Base-by-base conservation (phyloP, 345 rosid genomes). In the Crucihimalaya himalaica region DNA sequence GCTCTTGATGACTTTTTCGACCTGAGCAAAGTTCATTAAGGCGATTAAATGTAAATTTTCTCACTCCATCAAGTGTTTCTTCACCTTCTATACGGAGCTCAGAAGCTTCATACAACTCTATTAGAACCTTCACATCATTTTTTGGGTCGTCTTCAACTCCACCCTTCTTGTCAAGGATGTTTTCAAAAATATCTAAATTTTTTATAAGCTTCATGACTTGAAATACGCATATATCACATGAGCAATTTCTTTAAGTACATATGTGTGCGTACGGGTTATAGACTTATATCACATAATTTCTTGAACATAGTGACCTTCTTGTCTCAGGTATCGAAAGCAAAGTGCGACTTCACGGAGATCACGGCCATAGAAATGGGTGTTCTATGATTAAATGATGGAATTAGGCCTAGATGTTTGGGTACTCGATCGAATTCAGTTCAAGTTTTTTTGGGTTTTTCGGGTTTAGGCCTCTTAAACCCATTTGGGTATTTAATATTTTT, bases 21-120 rank as follows among this genome's bases (percentile, higher is more conserved):
- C 54, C 12, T 13, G 39, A 18, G 40, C 23, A 8, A 66, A 65
- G 46, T 50, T 74, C 74, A 16, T 27, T 40, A 14, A 85, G 81
- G 58, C 63, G 43, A 21, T 69, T 53, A 34, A 29, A 52, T 23
- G 83, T 68, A 5, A 59, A 74, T 2, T 56, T 72, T 62, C 74
- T 70, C 5, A 80, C 77, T 51, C 79, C 79, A 20, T 83, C 85
- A 9, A 84, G 85, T 25, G 35, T 50, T 58, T 81, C 77, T 81
- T 87, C 96, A 4, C 83, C 92, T n/a, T 61, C 76, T 9, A 75
- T 51, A 46, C 84, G 62, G 10, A 87, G 74, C 20, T 82, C 83
- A 15, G 88, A 79, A 63, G 96, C 96, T 79, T 87, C 89, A 21
- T 66, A 83, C 59, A 86, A 52, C 25, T 71, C 80, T 58, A 78